phyloP scores from a whole-genome alignment of 768 basidiomycete species.

The Austroboletus eburneus region DNA sequence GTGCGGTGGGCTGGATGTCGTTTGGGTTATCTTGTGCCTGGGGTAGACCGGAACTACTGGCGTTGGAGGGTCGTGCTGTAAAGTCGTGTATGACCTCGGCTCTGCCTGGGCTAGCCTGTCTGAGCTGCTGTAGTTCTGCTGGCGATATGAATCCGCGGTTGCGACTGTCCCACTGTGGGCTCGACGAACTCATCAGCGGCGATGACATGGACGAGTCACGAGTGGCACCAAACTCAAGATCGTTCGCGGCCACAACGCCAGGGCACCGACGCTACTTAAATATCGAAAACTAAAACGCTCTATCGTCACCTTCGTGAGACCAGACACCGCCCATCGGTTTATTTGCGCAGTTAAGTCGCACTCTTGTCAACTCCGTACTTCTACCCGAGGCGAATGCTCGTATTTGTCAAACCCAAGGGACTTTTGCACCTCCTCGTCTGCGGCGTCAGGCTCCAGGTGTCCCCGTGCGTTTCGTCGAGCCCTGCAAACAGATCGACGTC shows the following conservation, averaged over 20 bases:
- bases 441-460: constrained; percentile 87
- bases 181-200: constrained; percentile 22
- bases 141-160: constrained; percentile 34
- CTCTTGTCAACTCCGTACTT: constrained; percentile 14
- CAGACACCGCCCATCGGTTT: no score
- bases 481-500: constrained; percentile 36
- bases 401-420: constrained; percentile 74
- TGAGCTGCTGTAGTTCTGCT: constrained; percentile 31
- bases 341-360: no score
- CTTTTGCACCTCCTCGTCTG: constrained; percentile 70
- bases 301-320: no score
- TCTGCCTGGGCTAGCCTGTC: constrained; percentile 31
- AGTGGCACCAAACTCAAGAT: constrained; percentile 4
- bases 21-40: constrained; percentile 16
- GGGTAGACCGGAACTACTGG: constrained; percentile 3
- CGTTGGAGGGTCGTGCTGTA: constrained; percentile 25
- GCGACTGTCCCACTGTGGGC: constrained; percentile 35
- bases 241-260: background rate
- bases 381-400: constrained; percentile 40
- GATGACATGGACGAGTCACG: constrained; percentile 10
- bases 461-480: constrained; percentile 83
- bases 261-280: no score
- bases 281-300: no score
- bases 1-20: constrained; percentile 15
- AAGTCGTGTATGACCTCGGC: constrained; percentile 31